phyloP scores from a whole-genome alignment of 345 rosid genomes.

The Mangifera indica region DNA sequence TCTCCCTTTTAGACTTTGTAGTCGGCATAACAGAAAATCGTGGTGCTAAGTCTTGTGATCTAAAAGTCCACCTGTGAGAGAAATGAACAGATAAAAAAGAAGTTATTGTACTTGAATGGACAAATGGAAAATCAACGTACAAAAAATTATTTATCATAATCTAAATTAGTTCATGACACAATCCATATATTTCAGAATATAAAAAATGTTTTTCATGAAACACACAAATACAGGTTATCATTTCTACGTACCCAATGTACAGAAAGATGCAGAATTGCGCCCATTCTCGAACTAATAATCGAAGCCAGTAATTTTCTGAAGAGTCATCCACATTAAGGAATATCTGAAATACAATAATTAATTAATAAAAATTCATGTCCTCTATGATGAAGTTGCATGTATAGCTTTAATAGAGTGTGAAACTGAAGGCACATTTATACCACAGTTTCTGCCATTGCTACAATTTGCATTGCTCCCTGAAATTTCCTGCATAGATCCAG shows the following conservation, averaged over 20 bases:
- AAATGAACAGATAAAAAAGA: conserved; percentile 6
- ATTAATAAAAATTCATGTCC: conserved; percentile 10
- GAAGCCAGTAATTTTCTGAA: conserved; percentile 72
- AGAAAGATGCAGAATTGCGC: conserved; percentile 81
- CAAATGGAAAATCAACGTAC: too few species aligned
- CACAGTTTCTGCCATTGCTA: conserved; percentile 80
- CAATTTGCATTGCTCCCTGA: conserved; percentile 88
- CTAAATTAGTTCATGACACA: too few species aligned
- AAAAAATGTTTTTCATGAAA: too few species aligned
- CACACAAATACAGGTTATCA: too few species aligned
- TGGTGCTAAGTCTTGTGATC: conserved; percentile 84
- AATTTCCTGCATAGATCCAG: conserved; percentile 61
- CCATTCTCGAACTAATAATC: conserved; percentile 81
- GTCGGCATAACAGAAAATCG: conserved; percentile 78
- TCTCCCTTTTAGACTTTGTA: conserved; percentile 50
- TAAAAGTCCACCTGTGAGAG: conserved; percentile 76
- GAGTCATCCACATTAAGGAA: conserved; percentile 72
- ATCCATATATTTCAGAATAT: too few species aligned
- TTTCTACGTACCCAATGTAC: conserved; percentile 20
- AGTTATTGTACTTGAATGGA: background rate
- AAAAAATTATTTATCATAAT: too few species aligned
- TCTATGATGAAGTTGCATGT: background rate
- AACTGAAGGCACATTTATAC: conserved; percentile 36
- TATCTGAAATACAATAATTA: conserved; percentile 45
- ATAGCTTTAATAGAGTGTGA: background rate